phyloP scores from a whole-genome alignment of 1,284 basidiomycete genomes.

The Cutaneotrichosporon arboriforme region DNA sequence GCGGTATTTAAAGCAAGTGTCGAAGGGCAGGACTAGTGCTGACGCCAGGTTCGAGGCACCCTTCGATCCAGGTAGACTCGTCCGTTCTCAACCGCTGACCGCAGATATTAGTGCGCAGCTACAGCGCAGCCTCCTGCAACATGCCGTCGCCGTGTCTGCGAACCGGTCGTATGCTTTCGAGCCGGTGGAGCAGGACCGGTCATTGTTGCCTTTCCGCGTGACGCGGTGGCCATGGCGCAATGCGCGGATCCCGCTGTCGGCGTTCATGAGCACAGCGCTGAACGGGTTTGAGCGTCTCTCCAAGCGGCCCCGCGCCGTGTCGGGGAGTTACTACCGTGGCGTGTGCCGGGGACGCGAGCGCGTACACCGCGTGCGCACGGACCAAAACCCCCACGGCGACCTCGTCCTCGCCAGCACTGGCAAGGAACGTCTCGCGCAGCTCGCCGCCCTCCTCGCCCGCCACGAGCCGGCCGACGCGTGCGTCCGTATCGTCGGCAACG shows the following conservation, averaged over 20 bases:
- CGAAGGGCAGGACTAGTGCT: neutral
- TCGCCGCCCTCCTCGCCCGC: conserved; percentile 28
- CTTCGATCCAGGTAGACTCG: neutral
- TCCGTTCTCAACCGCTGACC: conserved; percentile 17
- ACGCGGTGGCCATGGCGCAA: conserved; percentile 38
- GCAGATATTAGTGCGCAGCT: conserved; percentile 37
- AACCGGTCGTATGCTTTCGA: conserved; percentile 43
- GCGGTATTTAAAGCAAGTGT: conserved; percentile 40
- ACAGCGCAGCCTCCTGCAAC: conserved; percentile 36
- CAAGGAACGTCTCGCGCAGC: conserved; percentile 28
- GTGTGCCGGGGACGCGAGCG: neutral
- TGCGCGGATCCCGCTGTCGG: conserved; percentile 39
- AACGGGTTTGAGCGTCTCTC: conserved; percentile 41
- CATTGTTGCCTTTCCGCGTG: conserved; percentile 30
- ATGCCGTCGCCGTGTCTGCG: conserved; percentile 38
- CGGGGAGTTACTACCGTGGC: conserved; percentile 11
- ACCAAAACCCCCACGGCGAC: conserved; percentile 17
- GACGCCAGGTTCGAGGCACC: conserved; percentile 39
- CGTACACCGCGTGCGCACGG: neutral
- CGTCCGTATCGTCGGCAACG: conserved; percentile 38
- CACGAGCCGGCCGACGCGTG: conserved; percentile 20
- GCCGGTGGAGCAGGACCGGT: conserved; percentile 37
- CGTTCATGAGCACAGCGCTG: conserved; percentile 34
- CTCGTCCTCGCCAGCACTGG: conserved; percentile 28
- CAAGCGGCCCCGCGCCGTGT: conserved; percentile 34